Evolutionary conservation across 2,329 filamentous ascomycete species (phyloP), one percentile per base, ranked within the genome.

Genomic region (Clonostachys rosea): DNA sequence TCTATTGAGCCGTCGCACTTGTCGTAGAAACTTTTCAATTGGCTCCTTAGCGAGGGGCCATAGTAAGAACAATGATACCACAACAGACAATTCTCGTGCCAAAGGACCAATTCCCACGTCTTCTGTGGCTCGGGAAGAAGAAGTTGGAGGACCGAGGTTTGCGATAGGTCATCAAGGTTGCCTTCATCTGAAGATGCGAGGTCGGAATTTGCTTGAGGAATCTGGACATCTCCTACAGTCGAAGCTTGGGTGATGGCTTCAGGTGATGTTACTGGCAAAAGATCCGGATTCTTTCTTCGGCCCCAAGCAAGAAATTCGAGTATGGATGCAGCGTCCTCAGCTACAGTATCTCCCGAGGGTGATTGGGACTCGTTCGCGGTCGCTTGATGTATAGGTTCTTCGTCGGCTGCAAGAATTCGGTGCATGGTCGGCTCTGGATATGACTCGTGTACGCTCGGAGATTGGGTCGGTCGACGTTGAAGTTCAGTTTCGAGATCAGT

Each of bases 301-400:
- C 71, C 72, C 72, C 73, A 75, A 2, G 71, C 70, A 3, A 74
- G 59, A 42, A 73, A 75, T 47, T 75, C 71, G 0, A 75, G 61
- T 4, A 74, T 68, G 4, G 71, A 71, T 2, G 69, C 71, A 2
- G 69, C 69, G 53, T 71, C 69, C 35, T 45, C 35, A 8, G 35
- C 35, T 14, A 45, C 43, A 2, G 43, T 24, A 17, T 34, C 43
- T 14, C 40, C 17, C 37, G 14, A 30, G 5, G 13, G 40, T 7
- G 17, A 30, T 30, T 30, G 24, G 9, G 24, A 4, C 3, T 30
- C 24, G 18, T 18, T 42, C 18, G 40, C 24, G 2, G 9, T 41
- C 40, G 6, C 3, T 13, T 30, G 24, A 30, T 3, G 24, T 30
- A 11, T n/a, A 41, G 11, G 17, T 13, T 44, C n/a, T 30, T 44